Conservation (phyloP, 1,284 basidiomycete genomes). For the Moniliella sp. region DNA sequence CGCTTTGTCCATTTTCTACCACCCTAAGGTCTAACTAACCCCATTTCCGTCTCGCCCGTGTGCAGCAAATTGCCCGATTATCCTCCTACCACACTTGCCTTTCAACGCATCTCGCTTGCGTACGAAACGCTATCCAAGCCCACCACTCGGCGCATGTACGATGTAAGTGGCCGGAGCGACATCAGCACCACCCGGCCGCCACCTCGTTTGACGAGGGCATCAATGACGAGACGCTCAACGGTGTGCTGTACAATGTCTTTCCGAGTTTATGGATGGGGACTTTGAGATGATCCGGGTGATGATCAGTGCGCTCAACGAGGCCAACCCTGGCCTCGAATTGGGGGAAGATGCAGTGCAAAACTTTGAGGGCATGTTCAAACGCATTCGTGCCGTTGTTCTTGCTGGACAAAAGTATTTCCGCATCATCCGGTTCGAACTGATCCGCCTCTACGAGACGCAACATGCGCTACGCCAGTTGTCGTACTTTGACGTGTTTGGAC, state of each 20-base stretch:
- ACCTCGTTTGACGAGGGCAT: conserved; percentile 1
- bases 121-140: conserved; percentile 59
- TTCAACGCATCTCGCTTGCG: conserved; percentile 61
- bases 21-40: too few species aligned
- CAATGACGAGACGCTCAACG: conserved; percentile 50
- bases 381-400: conserved; percentile 28
- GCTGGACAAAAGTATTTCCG: conserved; percentile 55
- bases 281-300: conserved; percentile 54
- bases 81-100: conserved; percentile 51
- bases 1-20: too few species aligned
- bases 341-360: conserved; percentile 33
- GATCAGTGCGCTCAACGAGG: conserved; percentile 37
- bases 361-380: conserved; percentile 31
- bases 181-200: conserved; percentile 6
- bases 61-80: conserved; percentile 60
- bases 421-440: conserved; percentile 50
- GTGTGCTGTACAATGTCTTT: conserved; percentile 53
- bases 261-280: conserved; percentile 62
- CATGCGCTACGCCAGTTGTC: conserved; percentile 50
- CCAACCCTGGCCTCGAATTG: conserved; percentile 26
- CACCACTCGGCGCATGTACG: conserved; percentile 48
- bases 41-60: too few species aligned
- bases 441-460: conserved; percentile 55
- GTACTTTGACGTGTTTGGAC: conserved; percentile 56
- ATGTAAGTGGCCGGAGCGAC: conserved; percentile 36